Base-by-base conservation (phyloP, 805 yeast genomes). In the Danielia reshetovae region DNA sequence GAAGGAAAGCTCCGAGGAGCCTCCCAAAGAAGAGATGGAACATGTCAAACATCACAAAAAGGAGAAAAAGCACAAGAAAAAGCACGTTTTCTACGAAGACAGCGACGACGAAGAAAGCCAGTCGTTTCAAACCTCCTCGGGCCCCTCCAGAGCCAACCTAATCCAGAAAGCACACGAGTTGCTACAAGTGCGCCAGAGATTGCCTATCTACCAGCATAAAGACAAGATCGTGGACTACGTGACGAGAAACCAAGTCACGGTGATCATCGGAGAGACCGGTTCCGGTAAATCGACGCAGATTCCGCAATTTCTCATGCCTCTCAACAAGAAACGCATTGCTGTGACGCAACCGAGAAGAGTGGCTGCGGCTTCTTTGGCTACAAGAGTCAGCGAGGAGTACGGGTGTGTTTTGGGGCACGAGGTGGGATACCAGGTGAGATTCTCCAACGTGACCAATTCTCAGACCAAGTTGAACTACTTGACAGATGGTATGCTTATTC, bases 281-380 rank as follows among this genome's bases (percentile, higher is more conserved):
- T 86, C 96, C 6, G 97, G 97, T 68, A 90, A 90, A 55, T 89
- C 97, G 3, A 90, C 98, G 0, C 98, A 90, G 63, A 80, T 90
- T 30, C 97, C 98, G 0, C 97, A 90, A 55, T 81, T 90, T 45
- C 55, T 90, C n/a, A 74, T 85, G 60, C 72, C 76, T 0, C 54
- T 59, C 24, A 62, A 60, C 42, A 58, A 60, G 13, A 77, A 76
- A 40, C 68, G 73, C 17, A 79, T 90, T 14, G 97, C 95, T 0
- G 90, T 93, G 6, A 89, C 98, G 0, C 97, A 90, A 63, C 98
- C 98, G 1, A 81, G 98, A 63, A 75, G 97, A 54, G 98, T 90
- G 24, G 97, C 98, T 3, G 98, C 98, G 2, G 86, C 93, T 32
- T 87, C 88, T 41, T 72, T 90, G 55, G 97, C 97, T 0, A 74